Base-by-base conservation (phyloP, 2,329 filamentous ascomycete species). In the Coleophoma eucalyptorum region DNA sequence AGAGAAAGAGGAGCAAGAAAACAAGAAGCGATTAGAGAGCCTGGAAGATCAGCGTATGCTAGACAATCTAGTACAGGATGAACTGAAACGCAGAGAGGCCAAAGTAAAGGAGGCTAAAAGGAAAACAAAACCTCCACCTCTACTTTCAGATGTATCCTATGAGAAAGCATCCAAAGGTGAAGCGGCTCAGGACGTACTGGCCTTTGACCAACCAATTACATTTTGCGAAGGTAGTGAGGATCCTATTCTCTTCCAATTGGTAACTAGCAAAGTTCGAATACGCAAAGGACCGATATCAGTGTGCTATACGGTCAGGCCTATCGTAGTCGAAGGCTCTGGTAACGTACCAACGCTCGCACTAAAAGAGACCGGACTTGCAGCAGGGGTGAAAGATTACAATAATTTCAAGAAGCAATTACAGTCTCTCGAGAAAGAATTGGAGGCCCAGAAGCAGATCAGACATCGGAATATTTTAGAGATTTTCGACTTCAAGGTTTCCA, bases 391-490 rank as follows among this genome's bases (percentile, higher is more conserved):
- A 46, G 84, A 88, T 44, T 66, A 74, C 2, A 73, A 80, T 21
- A 78, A 83, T 16, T 83, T 90, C 64, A 91, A 91, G 62, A 86
- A 87, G 65, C 81, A 88, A 55, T 76, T 97, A 47, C 86, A 90
- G 62, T 77, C 78, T 7, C 79, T 96, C 20, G 92, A 97, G 67
- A 80, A 80, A 38, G 81, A 87, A 52, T 76, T 99, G 34, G 88
- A 93, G 57, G 76, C 81, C 10, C 72, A 95, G 47, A 94, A 89
- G 66, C 81, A 80, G 57, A 72, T 94, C 37, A 80, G 82, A 4
- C 90, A 97, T 65, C 78, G 82, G 20, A 90, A 91, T 62, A 72
- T 97, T 12, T 78, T 94, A 41, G 83, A 88, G 46, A 76, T 97
- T 35, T 75, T 96, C 51, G 90, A 92, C 54, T 95, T 91, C 70